Base-by-base conservation (phyloP, 768 basidiomycete genomes). In the Panaeolus cyanescens region DNA sequence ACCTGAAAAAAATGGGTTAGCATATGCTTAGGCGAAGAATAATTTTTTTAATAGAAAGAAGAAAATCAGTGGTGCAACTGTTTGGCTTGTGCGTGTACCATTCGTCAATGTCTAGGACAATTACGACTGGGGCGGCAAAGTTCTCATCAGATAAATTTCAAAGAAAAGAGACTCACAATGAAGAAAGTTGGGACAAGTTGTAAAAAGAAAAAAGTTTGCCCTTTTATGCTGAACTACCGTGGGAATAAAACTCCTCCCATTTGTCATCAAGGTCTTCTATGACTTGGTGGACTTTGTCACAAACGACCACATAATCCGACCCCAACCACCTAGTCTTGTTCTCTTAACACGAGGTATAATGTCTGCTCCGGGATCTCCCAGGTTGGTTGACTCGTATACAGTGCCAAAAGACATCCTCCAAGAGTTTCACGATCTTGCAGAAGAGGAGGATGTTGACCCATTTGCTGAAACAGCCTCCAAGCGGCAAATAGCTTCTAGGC, bases 391-490 rank as follows among this genome's bases (percentile, higher is more conserved):
- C 83, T 93, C 92, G 56, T 96, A 89, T 75, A 95, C 95, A 63
- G 96, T 84, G 42, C 94, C 95, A 12, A 96, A 93, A 78, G 95
- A 99, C 61, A 82, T 99, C 56, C 84, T 99, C 37, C 85, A 94
- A 73, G 97, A 99, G 77, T 97, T 99, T 65, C 91, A 90, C 30
- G 89, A 95, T 59, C 85, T 96, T 72, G 95, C 93, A 15, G 96
- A 98, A 68, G 94, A 95, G 71, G 96, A 98, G 70, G 84, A 96
- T 75, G 75, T 92, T 70, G 93, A 96, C 73, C 93, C 92, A 20
- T 94, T 94, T 70, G 93, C 92, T 55, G 95, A 96, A 78, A 96
- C 94, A 12, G 92, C 95, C 55, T 91, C 89, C 59, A 89, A 92
- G 70, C 92, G 93, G 62, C 96, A 98, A 80, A 93, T 99, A 71